Conservation (phyloP, 352 stramenopile genomes). For the Thalassiosira livingstoniorum region DNA sequence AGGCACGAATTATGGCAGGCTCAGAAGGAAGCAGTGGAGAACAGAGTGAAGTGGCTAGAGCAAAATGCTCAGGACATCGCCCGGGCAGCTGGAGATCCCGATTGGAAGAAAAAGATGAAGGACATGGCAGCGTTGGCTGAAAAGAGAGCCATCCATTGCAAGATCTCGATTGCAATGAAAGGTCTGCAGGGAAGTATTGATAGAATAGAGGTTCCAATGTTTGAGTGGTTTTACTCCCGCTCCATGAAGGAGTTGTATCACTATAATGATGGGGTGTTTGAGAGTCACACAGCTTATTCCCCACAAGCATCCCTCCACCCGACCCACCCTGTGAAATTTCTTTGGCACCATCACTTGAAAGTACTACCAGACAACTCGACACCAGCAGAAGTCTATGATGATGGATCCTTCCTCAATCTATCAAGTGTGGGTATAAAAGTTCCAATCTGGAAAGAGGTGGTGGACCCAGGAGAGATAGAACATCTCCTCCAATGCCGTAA, state of each 20-base stretch:
- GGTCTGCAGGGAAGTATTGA: slow-evolving; percentile 1
- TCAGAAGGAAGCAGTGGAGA: slow-evolving; percentile 13
- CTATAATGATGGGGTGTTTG: slow-evolving; percentile 26
- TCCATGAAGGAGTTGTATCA: slow-evolving; percentile 27
- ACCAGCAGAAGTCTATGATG: background rate
- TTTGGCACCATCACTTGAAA: slow-evolving; percentile 37
- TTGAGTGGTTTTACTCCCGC: slow-evolving; percentile 29
- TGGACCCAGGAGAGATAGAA: slow-evolving; percentile 15
- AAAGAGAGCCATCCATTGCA: slow-evolving; percentile 8
- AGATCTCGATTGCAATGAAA: slow-evolving; percentile 14
- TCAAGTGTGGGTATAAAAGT: background rate
- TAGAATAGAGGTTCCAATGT: slow-evolving; percentile 15
- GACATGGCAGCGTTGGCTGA: slow-evolving; percentile 6
- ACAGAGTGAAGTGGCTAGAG: slow-evolving; percentile 11
- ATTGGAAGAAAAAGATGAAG: slow-evolving; percentile 26
- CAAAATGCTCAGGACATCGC: slow-evolving; percentile 2
- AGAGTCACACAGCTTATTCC: slow-evolving; percentile 17
- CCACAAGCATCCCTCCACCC: background rate
- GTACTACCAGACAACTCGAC: slow-evolving; percentile 10
- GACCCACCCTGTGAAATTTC: background rate
- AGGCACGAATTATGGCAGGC: slow-evolving; percentile 12
- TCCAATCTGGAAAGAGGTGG: slow-evolving; percentile 24
- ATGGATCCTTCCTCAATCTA: background rate
- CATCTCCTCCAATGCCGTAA: slow-evolving; percentile 11
- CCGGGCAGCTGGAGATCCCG: background rate